Conservation (phyloP, 2,329 filamentous ascomycete species). For the Aaosphaeria pasadenensis region DNA sequence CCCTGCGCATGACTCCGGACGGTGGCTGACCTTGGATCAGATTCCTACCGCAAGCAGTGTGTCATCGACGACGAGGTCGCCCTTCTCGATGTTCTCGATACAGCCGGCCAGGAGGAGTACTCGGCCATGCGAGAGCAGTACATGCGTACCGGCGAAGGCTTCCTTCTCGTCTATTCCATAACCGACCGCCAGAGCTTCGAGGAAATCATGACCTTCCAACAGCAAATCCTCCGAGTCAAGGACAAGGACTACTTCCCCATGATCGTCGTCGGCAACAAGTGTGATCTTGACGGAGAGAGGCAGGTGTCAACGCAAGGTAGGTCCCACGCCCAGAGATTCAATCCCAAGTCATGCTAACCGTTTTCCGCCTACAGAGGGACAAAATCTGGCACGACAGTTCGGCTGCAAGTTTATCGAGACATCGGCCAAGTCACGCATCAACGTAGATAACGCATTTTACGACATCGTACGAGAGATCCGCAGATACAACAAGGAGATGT, state of each 20-base stretch:
- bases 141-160: constrained; percentile 98
- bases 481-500: constrained; percentile 98
- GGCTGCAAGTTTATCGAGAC: constrained; percentile 99
- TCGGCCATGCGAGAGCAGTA: constrained; percentile 99
- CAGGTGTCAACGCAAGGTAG: constrained; percentile 89
- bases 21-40: constrained; percentile 48
- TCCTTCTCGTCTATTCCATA: constrained; percentile 97
- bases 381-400: constrained; percentile 80
- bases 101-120: constrained; percentile 98
- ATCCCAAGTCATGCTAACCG: constrained; percentile 16
- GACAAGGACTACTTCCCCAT: constrained; percentile 99
- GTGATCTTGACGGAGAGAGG: constrained; percentile 90
- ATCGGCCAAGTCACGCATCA: constrained; percentile 95
- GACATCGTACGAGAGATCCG: constrained; percentile 97
- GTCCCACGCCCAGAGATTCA: constrained; percentile 25
- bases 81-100: constrained; percentile 95
- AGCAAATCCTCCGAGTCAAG: constrained; percentile 97
- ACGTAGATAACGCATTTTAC: constrained; percentile 98
- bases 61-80: constrained; percentile 98
- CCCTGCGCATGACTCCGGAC: not conserved
- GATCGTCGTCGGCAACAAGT: constrained; percentile 99
- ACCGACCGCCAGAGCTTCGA: constrained; percentile 96
- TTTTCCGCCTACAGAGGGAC: constrained; percentile 65
- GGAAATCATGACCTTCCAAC: constrained; percentile 97
- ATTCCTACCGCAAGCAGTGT: constrained; percentile 99